Conservation (phyloP, 2,329 filamentous ascomycete genomes). For the Ustulina deusta region DNA sequence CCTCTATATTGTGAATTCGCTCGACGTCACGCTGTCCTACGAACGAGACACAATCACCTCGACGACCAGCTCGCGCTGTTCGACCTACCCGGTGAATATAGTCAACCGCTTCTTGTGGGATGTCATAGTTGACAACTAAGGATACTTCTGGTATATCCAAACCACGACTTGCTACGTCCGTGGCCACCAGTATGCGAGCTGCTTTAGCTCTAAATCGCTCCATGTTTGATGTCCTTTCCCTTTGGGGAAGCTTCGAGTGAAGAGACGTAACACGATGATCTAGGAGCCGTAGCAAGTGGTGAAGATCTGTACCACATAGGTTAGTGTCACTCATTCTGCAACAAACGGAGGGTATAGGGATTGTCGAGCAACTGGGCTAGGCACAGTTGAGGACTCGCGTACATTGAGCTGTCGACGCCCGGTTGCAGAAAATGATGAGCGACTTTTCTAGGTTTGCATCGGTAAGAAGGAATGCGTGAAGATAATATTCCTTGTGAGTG, state of each 20-base stretch:
- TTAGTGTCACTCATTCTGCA: constrained; percentile 9
- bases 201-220: constrained; percentile 91
- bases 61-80: constrained; percentile 90
- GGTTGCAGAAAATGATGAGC: constrained; percentile 94
- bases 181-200: constrained; percentile 90
- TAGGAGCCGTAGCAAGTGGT: constrained; percentile 86
- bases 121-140: constrained; percentile 93
- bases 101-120: constrained; percentile 95
- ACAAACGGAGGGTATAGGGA: background rate
- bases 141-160: constrained; percentile 94
- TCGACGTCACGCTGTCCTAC: constrained; percentile 94
- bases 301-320: constrained; percentile 66
- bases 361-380: background rate
- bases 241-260: constrained; percentile 87
- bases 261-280: constrained; percentile 91
- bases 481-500: constrained; percentile 87
- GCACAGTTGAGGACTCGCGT: constrained; percentile 1
- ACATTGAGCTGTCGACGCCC: constrained; percentile 84
- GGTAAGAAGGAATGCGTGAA: constrained; percentile 89
- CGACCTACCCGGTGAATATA: constrained; percentile 97
- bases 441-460: constrained; percentile 79
- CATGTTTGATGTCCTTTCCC: constrained; percentile 86
- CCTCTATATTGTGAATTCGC: constrained; percentile 90
- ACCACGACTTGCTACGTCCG: constrained; percentile 93
- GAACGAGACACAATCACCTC: constrained; percentile 85